Evolutionary conservation across 1,284 basidiomycete genomes (phyloP), one percentile per base, ranked within the genome.

Genomic region (Chondrostereum purpureum): DNA sequence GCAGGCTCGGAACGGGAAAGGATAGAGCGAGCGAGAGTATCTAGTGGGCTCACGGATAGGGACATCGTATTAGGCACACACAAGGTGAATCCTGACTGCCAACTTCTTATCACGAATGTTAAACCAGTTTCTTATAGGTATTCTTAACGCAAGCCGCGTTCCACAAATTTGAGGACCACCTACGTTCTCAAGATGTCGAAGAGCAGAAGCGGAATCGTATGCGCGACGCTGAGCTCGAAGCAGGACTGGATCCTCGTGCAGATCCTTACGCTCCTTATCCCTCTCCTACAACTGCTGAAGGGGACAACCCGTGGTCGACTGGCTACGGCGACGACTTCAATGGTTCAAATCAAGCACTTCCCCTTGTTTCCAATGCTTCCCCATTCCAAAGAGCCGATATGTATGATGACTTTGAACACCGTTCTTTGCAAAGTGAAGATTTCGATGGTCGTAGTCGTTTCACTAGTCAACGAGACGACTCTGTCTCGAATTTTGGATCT

Each of bases 81-180:
- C 53, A 92, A 92, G 76, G 92, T 87, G 31, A 16, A 58, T 51
- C 24, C 22, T 42, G 49, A 66, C 63, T 18, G 13, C 14, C 22
- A 17, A 33, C 11, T 19, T 20, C 23, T 45, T 40, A 23, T 19
- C 16, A 11, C 17, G 39, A 46, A 8, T n/a, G 41, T n/a, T 47
- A n/a, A n/a, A n/a, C n/a, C n/a, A n/a, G 8, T 27, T 50, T 14
- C 37, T 24, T 4, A 12, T 56, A 97, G 90, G 85, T 95, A 22
- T 99, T 94, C 73, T 68, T 99, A 5, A 89, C 87, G 0, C 92
- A 97, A 58, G 55, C 58, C 0, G 88, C 90, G 0, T 98, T 98
- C 77, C 91, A 92, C 52, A 73, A 78, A 12, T 79, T 99, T 18
- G 96, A 98, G 59, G 91, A 99, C 58, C 78, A 82, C 12, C 70